phyloP scores from a whole-genome alignment of 2,329 filamentous ascomycete species.

The Diatrype stigma region DNA sequence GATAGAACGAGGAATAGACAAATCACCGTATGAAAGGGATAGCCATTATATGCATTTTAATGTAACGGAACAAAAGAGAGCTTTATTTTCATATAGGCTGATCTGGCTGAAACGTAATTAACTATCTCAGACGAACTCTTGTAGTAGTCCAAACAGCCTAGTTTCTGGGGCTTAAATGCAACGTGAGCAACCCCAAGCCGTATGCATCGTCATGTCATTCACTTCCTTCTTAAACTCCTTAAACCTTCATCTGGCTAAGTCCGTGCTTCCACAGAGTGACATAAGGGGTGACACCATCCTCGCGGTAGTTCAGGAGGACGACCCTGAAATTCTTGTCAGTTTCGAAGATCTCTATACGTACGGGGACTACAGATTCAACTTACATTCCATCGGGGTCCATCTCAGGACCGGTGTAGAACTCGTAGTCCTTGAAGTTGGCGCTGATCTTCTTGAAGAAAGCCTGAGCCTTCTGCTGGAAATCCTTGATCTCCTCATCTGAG shows the following conservation, averaged over 20 bases:
- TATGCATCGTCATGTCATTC: conserved; percentile 1
- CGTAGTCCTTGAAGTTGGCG: conserved; percentile 89
- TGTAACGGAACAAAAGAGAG: background rate
- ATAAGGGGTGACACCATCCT: conserved; percentile 89
- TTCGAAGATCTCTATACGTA: conserved; percentile 6
- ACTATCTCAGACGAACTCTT: conserved; percentile 14
- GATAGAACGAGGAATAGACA: background rate
- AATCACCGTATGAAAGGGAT: background rate
- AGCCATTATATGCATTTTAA: background rate
- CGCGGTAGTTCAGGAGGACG: conserved; percentile 93
- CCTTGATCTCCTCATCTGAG: conserved; percentile 62
- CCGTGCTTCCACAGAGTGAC: conserved; percentile 95
- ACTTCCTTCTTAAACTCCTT: conserved; percentile 34
- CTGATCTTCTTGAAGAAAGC: conserved; percentile 75
- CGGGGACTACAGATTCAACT: conserved; percentile 33
- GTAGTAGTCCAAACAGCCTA: conserved; percentile 17
- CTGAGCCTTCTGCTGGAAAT: conserved; percentile 74
- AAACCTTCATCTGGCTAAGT: conserved; percentile 86
- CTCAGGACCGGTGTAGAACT: conserved; percentile 87
- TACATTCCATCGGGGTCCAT: conserved; percentile 95
- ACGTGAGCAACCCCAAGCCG: conserved; percentile 12
- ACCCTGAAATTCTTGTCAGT: conserved; percentile 51
- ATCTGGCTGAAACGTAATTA: conserved; percentile 7
- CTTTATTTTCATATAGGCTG: conserved; percentile 7
- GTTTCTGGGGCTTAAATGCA: conserved; percentile 10